A percentile compares a stretch with the other conserved stretches of the same genome.
Conservation (phyloP, 2,329 filamentous ascomycete genomes). For the Fusarium chuoi region DNA sequence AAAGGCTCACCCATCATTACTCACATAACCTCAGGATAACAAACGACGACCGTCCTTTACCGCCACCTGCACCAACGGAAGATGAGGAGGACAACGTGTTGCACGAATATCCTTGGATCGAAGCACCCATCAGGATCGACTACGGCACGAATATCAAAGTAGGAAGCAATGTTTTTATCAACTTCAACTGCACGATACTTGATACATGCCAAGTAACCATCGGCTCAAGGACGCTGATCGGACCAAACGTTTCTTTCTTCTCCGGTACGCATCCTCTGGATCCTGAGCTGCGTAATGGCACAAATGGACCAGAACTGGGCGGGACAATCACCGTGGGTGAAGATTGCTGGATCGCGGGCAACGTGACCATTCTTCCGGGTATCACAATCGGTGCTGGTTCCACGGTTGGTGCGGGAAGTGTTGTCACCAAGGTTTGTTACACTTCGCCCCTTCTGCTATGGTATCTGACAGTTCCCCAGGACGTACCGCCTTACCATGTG, state of each 20-base stretch:
- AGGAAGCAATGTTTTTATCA: slow-evolving; percentile 79
- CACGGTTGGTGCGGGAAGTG: slow-evolving; percentile 82
- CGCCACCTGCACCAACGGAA: slow-evolving; percentile 64
- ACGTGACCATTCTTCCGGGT: slow-evolving; percentile 76
- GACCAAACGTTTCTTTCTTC: slow-evolving; percentile 81
- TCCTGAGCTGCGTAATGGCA: slow-evolving; percentile 77
- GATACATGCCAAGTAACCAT: slow-evolving; percentile 81
- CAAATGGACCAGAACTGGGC: slow-evolving; percentile 78
- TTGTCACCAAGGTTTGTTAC: slow-evolving; percentile 74
- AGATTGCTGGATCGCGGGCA: slow-evolving; percentile 84
- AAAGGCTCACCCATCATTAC: no score
- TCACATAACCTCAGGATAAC: slow-evolving; percentile 61
- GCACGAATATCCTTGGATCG: slow-evolving; percentile 73
- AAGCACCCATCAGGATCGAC: slow-evolving; percentile 76
- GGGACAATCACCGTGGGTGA: slow-evolving; percentile 79
- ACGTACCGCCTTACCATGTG: slow-evolving; percentile 45
- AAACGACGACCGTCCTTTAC: slow-evolving; percentile 70
- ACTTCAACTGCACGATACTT: slow-evolving; percentile 77
- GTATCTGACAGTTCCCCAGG: slow-evolving; percentile 37
- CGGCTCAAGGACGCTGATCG: slow-evolving; percentile 80
- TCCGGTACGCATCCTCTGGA: slow-evolving; percentile 82
- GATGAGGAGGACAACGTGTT: slow-evolving; percentile 75
- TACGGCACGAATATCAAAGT: slow-evolving; percentile 78
- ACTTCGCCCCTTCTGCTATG: slow-evolving; percentile 10
- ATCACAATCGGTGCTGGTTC: slow-evolving; percentile 80